A percentile compares a stretch with the other conserved stretches of the same genome.
Evolutionary conservation across 1,284 basidiomycete species (phyloP).

Genomic region (Cryptococcus jaspeensis): DNA sequence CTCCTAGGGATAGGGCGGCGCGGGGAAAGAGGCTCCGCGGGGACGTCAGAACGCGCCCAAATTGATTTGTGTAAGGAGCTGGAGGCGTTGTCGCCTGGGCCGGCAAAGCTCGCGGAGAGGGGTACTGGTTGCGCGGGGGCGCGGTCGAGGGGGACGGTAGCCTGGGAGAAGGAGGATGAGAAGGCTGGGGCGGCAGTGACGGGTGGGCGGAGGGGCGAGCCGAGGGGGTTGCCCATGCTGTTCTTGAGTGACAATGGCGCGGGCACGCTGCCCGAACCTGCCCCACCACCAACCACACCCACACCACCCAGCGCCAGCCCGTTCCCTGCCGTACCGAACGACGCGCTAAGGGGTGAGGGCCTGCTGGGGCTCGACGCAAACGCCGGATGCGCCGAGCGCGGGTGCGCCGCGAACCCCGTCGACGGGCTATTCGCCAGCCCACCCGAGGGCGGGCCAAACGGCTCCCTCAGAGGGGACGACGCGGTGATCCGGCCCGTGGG

Average conservation of each 20-base stretch:
- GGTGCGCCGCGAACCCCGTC: slow-evolving; percentile 37
- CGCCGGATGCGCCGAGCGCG: slow-evolving; percentile 24
- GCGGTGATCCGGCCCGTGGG: slow-evolving; percentile 19
- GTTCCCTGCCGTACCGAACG: slow-evolving; percentile 32
- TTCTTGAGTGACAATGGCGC: slow-evolving; percentile 40
- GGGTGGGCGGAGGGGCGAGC: slow-evolving; percentile 41
- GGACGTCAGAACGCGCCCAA: slow-evolving; percentile 43
- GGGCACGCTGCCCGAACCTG: slow-evolving; percentile 25
- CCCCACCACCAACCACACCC: too few relatives aligned
- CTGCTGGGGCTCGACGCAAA: slow-evolving; percentile 43
- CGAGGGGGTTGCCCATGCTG: slow-evolving; percentile 23
- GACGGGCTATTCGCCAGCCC: slow-evolving; percentile 38
- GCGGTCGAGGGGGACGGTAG: slow-evolving; percentile 19
- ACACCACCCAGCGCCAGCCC: slow-evolving; percentile 23
- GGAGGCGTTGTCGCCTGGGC: slow-evolving; percentile 18
- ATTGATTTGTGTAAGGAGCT: slow-evolving; percentile 30
- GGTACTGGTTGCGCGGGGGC: slow-evolving; percentile 18
- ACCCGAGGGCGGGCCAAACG: slow-evolving; percentile 44
- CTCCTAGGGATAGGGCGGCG: slow-evolving; percentile 25
- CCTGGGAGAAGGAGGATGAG: slow-evolving; percentile 44
- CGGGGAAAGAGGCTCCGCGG: slow-evolving; percentile 42
- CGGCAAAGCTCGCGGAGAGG: slow-evolving; percentile 45
- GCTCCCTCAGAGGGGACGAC: slow-evolving; percentile 46
- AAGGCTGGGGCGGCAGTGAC: slow-evolving; percentile 29
- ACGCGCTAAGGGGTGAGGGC: slow-evolving; percentile 43